Percentiles rank a stretch among this genome's conserved stretches.
Conservation (phyloP, 208 protist genomes). For the Acanthamoeba royreba region DNA sequence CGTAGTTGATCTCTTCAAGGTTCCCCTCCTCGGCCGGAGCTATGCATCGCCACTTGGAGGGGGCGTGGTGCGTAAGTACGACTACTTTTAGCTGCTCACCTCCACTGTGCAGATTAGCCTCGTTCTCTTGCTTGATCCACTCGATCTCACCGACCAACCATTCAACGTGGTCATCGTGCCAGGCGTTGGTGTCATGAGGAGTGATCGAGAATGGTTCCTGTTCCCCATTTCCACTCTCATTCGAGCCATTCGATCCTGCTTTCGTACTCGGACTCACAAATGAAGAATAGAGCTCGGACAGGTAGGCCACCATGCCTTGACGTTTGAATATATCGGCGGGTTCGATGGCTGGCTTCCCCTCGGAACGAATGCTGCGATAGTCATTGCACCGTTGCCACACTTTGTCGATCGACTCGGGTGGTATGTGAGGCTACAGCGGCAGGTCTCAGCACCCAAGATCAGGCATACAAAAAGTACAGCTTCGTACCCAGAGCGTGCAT, state of each 20-base stretch:
- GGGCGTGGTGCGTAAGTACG: constrained; percentile 3
- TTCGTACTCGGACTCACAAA: too few species aligned
- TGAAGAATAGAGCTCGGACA: too few species aligned
- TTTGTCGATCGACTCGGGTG: neutral
- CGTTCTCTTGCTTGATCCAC: neutral
- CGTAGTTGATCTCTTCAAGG: neutral
- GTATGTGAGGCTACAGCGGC: neutral
- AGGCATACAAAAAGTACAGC: too few species aligned
- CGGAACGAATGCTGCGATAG: neutral
- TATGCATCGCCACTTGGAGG: neutral
- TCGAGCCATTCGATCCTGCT: neutral
- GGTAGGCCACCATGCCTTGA: neutral
- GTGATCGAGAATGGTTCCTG: neutral
- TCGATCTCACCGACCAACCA: neutral
- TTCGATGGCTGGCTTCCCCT: neutral
- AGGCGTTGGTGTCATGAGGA: neutral
- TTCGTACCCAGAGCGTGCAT: neutral
- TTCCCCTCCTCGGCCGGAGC: neutral
- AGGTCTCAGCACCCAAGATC: neutral
- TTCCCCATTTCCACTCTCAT: neutral
- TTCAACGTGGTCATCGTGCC: neutral
- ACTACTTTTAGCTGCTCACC: neutral
- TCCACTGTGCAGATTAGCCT: too few species aligned
- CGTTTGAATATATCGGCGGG: neutral
- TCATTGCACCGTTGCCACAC: neutral